Conservation (phyloP, 2,329 filamentous ascomycete genomes). For the Penicillium sp. region DNA sequence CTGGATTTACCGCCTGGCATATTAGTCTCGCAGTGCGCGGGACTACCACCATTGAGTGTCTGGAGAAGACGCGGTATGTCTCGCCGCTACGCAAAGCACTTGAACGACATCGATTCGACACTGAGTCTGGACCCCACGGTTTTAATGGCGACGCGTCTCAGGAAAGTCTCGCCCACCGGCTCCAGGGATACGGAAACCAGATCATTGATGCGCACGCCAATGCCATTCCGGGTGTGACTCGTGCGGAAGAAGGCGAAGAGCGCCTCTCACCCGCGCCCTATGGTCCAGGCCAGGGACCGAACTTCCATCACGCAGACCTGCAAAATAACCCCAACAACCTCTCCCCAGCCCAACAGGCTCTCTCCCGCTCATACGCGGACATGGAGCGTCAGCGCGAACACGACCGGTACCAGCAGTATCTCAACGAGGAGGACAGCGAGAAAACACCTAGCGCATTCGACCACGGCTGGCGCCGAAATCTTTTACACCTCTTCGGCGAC, state of each 20-base stretch:
- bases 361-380: constrained; percentile 52
- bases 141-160: constrained; percentile 27
- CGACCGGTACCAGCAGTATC: constrained; percentile 73
- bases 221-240: constrained; percentile 73
- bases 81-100: constrained; percentile 73
- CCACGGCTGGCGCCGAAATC: constrained; percentile 77
- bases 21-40: constrained; percentile 74
- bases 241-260: constrained; percentile 77
- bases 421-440: constrained; percentile 85
- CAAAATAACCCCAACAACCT: constrained; percentile 16
- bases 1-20: constrained; percentile 91
- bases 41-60: constrained; percentile 91
- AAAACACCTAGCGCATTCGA: constrained; percentile 93
- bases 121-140: constrained; percentile 37
- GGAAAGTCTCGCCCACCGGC: constrained; percentile 39
- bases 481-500: constrained; percentile 78
- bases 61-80: constrained; percentile 94
- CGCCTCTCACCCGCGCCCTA: constrained; percentile 39
- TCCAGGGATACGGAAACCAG: constrained; percentile 68
- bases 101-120: constrained; percentile 61
- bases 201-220: constrained; percentile 81
- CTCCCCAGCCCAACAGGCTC: constrained; percentile 47
- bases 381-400: constrained; percentile 65
- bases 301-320: background rate
- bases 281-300: constrained; percentile 15